phyloP scores from a whole-genome alignment of 2,329 filamentous ascomycete genomes.

The Cercospora berteroae region DNA sequence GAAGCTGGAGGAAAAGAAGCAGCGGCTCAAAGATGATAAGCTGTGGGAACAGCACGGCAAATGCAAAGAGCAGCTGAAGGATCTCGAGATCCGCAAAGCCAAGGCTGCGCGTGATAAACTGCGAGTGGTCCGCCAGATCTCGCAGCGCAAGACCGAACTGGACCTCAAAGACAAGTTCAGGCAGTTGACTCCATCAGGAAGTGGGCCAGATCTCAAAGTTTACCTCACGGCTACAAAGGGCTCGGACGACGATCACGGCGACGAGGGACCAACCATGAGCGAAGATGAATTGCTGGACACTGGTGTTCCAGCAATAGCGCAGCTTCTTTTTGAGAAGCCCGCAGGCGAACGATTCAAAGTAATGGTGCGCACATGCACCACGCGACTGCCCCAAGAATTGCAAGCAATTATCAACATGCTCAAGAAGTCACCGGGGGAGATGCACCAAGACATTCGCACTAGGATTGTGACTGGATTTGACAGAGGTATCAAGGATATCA shows the following conservation, averaged over 20 bases:
- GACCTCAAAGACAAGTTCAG: slow-evolving; percentile 11
- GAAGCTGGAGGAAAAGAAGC: neutral
- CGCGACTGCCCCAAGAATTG: slow-evolving; percentile 6
- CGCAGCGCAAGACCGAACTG: neutral
- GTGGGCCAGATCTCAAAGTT: slow-evolving; percentile 20
- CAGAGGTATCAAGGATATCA: no score
- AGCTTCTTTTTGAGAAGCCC: slow-evolving; percentile 14
- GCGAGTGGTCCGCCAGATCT: neutral
- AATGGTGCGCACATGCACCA: neutral
- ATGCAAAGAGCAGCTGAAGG: neutral
- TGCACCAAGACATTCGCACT: no score
- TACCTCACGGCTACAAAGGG: slow-evolving; percentile 19
- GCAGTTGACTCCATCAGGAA: slow-evolving; percentile 10
- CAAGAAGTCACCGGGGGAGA: no score
- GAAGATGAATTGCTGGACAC: slow-evolving; percentile 18
- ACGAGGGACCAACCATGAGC: no score
- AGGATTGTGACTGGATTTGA: no score
- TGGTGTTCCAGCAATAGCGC: slow-evolving; percentile 23
- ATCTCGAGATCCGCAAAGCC: slow-evolving; percentile 1
- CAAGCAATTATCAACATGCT: slow-evolving; percentile 8
- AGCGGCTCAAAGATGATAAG: neutral
- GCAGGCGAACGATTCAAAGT: neutral
- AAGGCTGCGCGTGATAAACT: neutral
- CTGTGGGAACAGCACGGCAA: neutral
- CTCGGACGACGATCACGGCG: no score